Percentiles rank a stretch among this genome's conserved stretches.
Conservation (phyloP, 192 early-diverging fungal species). For the Lunasporangiospora selenospora region DNA sequence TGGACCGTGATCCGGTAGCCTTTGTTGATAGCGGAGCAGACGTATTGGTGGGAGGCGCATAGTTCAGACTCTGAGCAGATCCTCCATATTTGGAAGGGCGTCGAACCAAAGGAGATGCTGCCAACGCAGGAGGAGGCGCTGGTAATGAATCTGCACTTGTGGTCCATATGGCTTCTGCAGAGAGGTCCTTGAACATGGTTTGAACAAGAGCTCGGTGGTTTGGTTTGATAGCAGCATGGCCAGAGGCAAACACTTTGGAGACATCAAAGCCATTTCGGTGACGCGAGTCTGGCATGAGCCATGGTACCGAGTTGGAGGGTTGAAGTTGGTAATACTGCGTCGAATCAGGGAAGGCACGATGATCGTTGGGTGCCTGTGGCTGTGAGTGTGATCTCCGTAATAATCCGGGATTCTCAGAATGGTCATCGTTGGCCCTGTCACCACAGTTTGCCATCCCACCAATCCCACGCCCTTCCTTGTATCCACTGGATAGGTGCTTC, state of each 20-base stretch:
- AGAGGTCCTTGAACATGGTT: slow-evolving; percentile 44
- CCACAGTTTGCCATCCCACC: too few relatives aligned
- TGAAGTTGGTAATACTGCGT: too few relatives aligned
- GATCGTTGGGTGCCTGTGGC: too few relatives aligned
- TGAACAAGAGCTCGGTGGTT: slow-evolving; percentile 23
- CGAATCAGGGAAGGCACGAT: too few relatives aligned
- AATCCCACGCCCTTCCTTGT: too few relatives aligned
- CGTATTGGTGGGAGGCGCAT: too few relatives aligned
- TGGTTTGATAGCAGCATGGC: slow-evolving; percentile 13
- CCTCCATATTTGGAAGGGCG: not conserved
- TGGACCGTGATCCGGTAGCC: not conserved
- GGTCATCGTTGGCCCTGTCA: too few relatives aligned
- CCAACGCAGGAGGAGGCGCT: not conserved
- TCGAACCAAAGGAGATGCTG: not conserved
- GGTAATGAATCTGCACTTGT: not conserved
- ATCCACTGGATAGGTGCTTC: too few relatives aligned
- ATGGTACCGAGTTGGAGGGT: slow-evolving; percentile 2
- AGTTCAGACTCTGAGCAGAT: not conserved
- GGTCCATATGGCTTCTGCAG: slow-evolving; percentile 35
- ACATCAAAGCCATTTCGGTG: slow-evolving; percentile 26
- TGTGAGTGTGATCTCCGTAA: too few relatives aligned
- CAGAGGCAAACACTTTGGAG: slow-evolving; percentile 15
- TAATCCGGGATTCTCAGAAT: too few relatives aligned
- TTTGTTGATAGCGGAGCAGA: not conserved
- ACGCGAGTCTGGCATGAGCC: slow-evolving; percentile 15